Base-by-base conservation (phyloP, 2,329 filamentous ascomycete genomes). In the Nannizziopsis barbatae region DNA sequence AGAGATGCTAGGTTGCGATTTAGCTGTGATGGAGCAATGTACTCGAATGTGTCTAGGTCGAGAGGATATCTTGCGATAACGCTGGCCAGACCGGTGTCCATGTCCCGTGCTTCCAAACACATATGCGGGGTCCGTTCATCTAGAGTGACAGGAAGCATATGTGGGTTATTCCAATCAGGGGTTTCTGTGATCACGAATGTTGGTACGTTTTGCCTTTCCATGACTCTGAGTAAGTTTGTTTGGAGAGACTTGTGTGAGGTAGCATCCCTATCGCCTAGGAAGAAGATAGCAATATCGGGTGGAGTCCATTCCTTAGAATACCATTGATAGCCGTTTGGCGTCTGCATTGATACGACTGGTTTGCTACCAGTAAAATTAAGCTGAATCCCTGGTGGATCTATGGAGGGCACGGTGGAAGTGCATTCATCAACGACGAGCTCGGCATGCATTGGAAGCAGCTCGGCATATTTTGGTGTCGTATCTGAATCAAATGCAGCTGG, bases 401-500 rank as follows among this genome's bases (percentile, higher is more conserved):
- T 53, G 5, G 54, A 58, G 12, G 58, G 58, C 1, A 55, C 53
- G 15, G 68, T 66, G 17, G 58, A 58, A 36, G 64, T 53, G 50
- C 70, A 73, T 50, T 72, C 69, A 41, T 74, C 70, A 33, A 74
- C 70, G 44, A 71, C 64, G 11, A 74, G 62, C 52, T 72, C 69
- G 12, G 71, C 63, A 58, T 67, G 65, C 41, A 67, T 70, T 27
- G 68, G 69, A 20, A 74, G 66, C 20, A 74, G 65, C 43, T 73
- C 70, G 11, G 71, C 70, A 57, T 69, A 70, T 36, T 70, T 71
- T 5, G 70, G 66, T 31, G 67, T 59, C 22, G 66, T 61, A 17
- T 66, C 69, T 32, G 64, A 62, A 40, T 69, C 71, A 55, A 70
- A 72, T 0, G 69, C 69, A 8, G 70, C 69, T 9, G 71, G 71